Evolutionary conservation across 2,329 filamentous ascomycete genomes (phyloP), one percentile per base, ranked within the genome.

Genomic region (Penicillium sp.): DNA sequence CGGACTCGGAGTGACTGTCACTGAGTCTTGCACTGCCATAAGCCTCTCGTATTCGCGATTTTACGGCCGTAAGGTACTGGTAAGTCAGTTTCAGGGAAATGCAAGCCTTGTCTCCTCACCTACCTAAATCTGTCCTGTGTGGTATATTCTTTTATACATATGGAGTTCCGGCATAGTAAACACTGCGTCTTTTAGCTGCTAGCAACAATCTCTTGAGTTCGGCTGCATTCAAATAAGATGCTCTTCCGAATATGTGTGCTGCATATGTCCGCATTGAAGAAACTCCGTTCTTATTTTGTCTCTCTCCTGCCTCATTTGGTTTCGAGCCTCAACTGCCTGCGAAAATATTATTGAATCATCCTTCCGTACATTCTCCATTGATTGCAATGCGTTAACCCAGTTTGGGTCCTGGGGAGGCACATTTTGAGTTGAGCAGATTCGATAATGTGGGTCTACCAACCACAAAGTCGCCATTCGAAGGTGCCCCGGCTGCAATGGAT

Each of bases 361-460:
- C 13, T 29, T 29, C 23, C 13, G 4, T 27, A 17, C 12, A 13
- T 27, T 37, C 8, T 49, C 10, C 25, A 33, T 41, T 21, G 38
- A 37, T 17, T 46, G 17, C 40, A 31, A 46, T 25, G 21, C 13
- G 17, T 40, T 19, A 2, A 46, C 21, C 63, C 60, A 65, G 31
- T 48, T 57, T n/a, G 38, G 42, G 37, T 61, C 60, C 45, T 67
- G 54, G 3, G 64, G 60, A 12, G 63, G 62, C 15, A 67, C 60
- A 48, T 67, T 64, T 23, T 47, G 45, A 9, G 60, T 63, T 3
- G 64, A 65, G 7, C 57, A 57, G 7, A 67, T 37, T 43, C 52
- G 48, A 41, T 63, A 59, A 45, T 59, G 56, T n/a, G 63, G 63
- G 51, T 67, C 64, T 4, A 65, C 56, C 25, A 66, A 50, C 29